Evolutionary conservation across 352 stramenopile genomes (phyloP).

Genomic region (Phytophthora chlamydospora): DNA sequence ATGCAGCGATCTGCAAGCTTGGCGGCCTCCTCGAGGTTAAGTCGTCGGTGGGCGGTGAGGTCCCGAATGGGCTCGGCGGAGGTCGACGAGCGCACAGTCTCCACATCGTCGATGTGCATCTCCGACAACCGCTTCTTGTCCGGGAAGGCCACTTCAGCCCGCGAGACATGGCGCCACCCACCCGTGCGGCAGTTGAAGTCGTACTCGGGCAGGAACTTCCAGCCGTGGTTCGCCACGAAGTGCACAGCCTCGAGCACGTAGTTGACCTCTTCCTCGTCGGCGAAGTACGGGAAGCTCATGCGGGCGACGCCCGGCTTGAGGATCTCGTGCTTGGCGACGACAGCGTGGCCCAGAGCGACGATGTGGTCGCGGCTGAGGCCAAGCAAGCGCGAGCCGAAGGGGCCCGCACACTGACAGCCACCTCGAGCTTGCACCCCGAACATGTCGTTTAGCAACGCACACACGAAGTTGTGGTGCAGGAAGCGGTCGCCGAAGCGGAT

Average conservation of each 20-base stretch:
- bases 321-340: conserved; percentile 92
- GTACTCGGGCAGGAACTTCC: conserved; percentile 95
- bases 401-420: conserved; percentile 90
- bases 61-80: conserved; percentile 19
- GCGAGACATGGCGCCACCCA: conserved; percentile 80
- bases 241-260: conserved; percentile 94
- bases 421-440: conserved; percentile 92
- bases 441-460: conserved; percentile 96
- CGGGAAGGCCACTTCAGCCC: conserved; percentile 19
- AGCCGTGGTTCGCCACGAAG: conserved; percentile 94
- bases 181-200: conserved; percentile 94
- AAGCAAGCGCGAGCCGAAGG: conserved; percentile 92
- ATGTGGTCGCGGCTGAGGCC: conserved; percentile 82
- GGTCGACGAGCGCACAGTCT: conserved; percentile 4
- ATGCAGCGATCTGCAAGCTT: conserved; percentile 30
- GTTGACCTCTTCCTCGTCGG: conserved; percentile 83
- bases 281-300: conserved; percentile 92
- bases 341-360: conserved; percentile 74
- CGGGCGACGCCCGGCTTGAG: conserved; percentile 95
- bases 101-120: conserved; percentile 21
- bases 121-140: conserved; percentile 28
- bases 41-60: conserved; percentile 16
- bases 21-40: conserved; percentile 27
- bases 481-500: conserved; percentile 88
- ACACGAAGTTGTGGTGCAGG: conserved; percentile 99